Base-by-base conservation (phyloP, 164 flowering plant genomes). In the Cinnamomum micranthum region DNA sequence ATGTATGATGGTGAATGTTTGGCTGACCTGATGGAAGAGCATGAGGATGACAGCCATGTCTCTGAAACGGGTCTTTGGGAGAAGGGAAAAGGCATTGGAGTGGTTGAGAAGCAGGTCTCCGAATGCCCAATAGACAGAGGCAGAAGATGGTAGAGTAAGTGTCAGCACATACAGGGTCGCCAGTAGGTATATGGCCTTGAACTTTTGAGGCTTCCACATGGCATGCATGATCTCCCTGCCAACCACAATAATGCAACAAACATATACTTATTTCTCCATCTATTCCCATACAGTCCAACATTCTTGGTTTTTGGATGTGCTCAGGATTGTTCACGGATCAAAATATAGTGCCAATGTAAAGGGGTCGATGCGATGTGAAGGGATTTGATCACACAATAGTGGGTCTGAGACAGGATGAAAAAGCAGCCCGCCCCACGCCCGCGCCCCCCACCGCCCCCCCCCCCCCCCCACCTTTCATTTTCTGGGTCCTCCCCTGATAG, bases 171-270 rank as follows among this genome's bases (percentile, higher is more conserved):
- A 94, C 59, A 91, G 68, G 1, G 98, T 94, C 1, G 97, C 98
- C 69, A 86, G 55, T 70, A 92, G 78, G 79, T 94, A 94, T 73
- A 94, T 94, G 69, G 92, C 90, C 84, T 94, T 95, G 85, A 95
- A 95, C 81, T 91, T 95, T 78, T 91, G 97, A 0, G 99, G 98
- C 85, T 90, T 95, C 97, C 97, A 95, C 98, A 95, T 95, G 14
- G 98, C 98, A 71, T 95, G 97, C 98, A 95, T 95, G 5, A 95
- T 89, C 80, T 95, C 98, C 71, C 98, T 95, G 93, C 72, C 73
- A 41, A 64, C 23, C 59, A 64, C 75, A 77, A 70, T 35, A 67
- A 3, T 28, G 6, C 47, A 41, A 41, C 60, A 55, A 55, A 55
- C 7, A 55, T 3, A 55, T 17, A 55, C n/a, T 55, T 55, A 55